These are phyloP conservation scores for Lentinula guzmanii DNA, from an alignment of 768 basidiomycete genomes.

Conservation along the genomic window DNA sequence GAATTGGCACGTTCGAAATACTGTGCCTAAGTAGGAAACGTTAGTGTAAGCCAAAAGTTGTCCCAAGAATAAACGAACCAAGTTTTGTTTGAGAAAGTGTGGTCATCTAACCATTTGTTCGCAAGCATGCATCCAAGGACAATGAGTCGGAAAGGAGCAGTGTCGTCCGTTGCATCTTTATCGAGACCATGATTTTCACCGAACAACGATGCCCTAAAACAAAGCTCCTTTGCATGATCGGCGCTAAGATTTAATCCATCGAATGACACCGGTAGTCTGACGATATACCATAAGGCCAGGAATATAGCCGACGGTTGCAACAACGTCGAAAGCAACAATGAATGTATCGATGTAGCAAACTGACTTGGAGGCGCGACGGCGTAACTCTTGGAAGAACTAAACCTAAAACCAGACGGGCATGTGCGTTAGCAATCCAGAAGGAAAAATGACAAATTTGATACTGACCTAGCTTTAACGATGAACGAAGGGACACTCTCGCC, in stretches of 20 bases:
- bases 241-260: constrained; percentile 41
- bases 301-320: constrained; percentile 78
- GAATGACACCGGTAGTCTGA: constrained; percentile 67
- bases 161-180: constrained; percentile 45
- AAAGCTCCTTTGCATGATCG: constrained; percentile 52
- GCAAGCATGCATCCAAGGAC: constrained; percentile 81
- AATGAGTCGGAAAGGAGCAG: constrained; percentile 67
- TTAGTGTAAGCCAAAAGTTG: constrained; percentile 6
- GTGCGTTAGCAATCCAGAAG: constrained; percentile 4
- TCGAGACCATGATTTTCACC: constrained; percentile 42
- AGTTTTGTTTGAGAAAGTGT: constrained; percentile 86
- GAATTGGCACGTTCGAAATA: constrained; percentile 71
- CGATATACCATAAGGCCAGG: constrained; percentile 78
- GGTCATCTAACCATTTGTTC: constrained; percentile 86
- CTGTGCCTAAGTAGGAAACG: constrained; percentile 51
- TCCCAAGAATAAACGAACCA: constrained; percentile 44
- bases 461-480: constrained; percentile 54
- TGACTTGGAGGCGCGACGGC: constrained; percentile 42
- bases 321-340: constrained; percentile 70
- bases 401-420: constrained; percentile 13
- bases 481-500: constrained; percentile 51
- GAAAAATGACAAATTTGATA: constrained; percentile 12
- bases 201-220: constrained; percentile 60
- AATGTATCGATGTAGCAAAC: constrained; percentile 60
- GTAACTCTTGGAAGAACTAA: constrained; percentile 31